Percentiles rank a stretch among this genome's conserved stretches.
These are phyloP conservation scores for Rhizophagus clarus DNA, from an alignment of 192 early-diverging fungal genomes.

Conservation along the genomic window DNA sequence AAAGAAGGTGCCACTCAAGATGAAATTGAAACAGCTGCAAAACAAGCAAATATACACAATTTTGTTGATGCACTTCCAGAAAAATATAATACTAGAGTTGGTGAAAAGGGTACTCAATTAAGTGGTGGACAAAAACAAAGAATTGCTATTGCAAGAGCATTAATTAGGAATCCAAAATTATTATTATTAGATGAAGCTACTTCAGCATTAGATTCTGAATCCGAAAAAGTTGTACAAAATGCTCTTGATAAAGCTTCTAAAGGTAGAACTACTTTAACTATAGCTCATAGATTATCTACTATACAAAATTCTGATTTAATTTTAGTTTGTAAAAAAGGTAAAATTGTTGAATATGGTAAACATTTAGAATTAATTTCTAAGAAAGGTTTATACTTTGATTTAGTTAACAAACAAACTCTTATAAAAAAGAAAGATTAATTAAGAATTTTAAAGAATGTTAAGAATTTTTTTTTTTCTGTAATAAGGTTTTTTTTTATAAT, in stretches of 20 bases:
- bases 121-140: conserved; percentile 76
- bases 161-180: conserved; percentile 80
- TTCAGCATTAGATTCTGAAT: conserved; percentile 65
- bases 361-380: conserved; percentile 58
- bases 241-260: conserved; percentile 65
- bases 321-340: conserved; percentile 72
- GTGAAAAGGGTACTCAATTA: conserved; percentile 60
- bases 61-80: conserved; percentile 60
- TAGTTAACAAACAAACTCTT: conserved; percentile 73
- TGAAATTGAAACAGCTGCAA: conserved; percentile 56
- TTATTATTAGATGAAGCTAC: conserved; percentile 84
- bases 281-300: conserved; percentile 72
- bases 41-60: conserved; percentile 62
- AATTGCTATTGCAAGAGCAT: conserved; percentile 84
- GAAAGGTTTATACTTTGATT: conserved; percentile 56
- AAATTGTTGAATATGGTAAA: conserved; percentile 60
- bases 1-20: conserved; percentile 41
- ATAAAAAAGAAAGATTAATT: conserved; percentile 26
- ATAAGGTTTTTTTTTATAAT: too few relatives aligned
- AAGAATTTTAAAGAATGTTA: too few relatives aligned
- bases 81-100: conserved; percentile 66
- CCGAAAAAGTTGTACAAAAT: conserved; percentile 66
- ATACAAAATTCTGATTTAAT: conserved; percentile 70
- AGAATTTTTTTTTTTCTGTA: too few relatives aligned
- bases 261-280: conserved; percentile 69